Percentiles rank a stretch among this genome's conserved stretches.
Conservation (phyloP, 1,284 basidiomycete species). For the Leccinum cinnamomeum region DNA sequence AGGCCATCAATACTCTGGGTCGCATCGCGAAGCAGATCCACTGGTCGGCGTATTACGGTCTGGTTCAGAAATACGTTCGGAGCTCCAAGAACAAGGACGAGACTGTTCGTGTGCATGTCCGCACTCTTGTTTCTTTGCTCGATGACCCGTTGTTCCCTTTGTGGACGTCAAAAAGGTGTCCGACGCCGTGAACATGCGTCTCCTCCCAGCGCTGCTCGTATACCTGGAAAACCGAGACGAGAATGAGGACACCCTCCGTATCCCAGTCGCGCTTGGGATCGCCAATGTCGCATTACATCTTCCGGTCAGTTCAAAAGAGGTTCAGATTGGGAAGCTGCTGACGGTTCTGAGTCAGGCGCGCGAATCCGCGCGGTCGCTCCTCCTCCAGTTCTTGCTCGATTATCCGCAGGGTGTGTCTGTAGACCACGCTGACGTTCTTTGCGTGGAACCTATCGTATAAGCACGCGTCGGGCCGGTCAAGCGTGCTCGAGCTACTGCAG, state of each 20-base stretch:
- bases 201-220: constrained; percentile 75
- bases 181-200: constrained; percentile 73
- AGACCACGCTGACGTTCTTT: constrained; percentile 88
- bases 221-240: constrained; percentile 83
- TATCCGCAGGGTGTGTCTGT: constrained; percentile 97
- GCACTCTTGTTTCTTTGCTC: constrained; percentile 82
- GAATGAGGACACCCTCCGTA: constrained; percentile 41
- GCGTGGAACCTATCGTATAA: constrained; percentile 93
- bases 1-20: constrained; percentile 81
- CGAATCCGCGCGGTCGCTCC: constrained; percentile 85
- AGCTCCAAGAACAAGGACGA: constrained; percentile 69
- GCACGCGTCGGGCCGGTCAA: constrained; percentile 87
- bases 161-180: constrained; percentile 53
- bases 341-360: constrained; percentile 86
- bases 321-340: constrained; percentile 78
- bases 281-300: constrained; percentile 84
- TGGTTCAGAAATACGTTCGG: constrained; percentile 84
- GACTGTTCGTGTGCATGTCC: constrained; percentile 84
- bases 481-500: constrained; percentile 88
- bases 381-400: constrained; percentile 95
- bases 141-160: constrained; percentile 42
- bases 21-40: constrained; percentile 70
- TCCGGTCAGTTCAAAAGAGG: constrained; percentile 64
- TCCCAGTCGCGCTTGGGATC: constrained; percentile 89
- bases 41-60: constrained; percentile 85